These are phyloP conservation scores for Circinella minor DNA, from an alignment of 371 early-diverging fungal species.

Conservation along the genomic window DNA sequence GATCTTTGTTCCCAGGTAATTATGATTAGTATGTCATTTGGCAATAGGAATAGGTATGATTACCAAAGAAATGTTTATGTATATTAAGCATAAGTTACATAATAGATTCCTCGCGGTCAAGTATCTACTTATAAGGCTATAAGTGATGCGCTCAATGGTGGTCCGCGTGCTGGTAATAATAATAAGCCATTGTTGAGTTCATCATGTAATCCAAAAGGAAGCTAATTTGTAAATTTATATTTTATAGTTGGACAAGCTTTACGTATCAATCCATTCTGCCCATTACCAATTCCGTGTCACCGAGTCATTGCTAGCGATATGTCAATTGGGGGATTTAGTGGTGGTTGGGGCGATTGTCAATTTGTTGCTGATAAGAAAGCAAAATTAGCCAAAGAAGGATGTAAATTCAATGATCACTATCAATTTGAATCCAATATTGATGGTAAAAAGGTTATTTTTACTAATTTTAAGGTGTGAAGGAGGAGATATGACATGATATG, in stretches of 20 bases:
- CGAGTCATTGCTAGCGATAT: slow-evolving; percentile 72
- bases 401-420: slow-evolving; percentile 66
- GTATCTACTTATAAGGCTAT: slow-evolving; percentile 80
- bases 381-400: slow-evolving; percentile 70
- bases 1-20: slow-evolving; percentile 69
- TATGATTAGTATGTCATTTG: neutral
- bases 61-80: neutral
- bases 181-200: neutral
- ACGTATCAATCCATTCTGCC: slow-evolving; percentile 76
- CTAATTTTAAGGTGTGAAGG: slow-evolving; percentile 41
- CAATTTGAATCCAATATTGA: slow-evolving; percentile 44
- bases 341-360: slow-evolving; percentile 65
- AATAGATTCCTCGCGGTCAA: slow-evolving; percentile 66
- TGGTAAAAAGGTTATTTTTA: slow-evolving; percentile 55
- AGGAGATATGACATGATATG: neutral
- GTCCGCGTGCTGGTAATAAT: slow-evolving; percentile 59
- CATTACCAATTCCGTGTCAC: slow-evolving; percentile 83
- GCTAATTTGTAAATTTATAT: neutral
- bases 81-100: too few species aligned
- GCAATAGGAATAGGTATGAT: neutral
- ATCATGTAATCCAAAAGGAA: neutral
- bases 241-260: slow-evolving; percentile 74
- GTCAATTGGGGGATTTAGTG: slow-evolving; percentile 77
- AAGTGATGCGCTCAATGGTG: slow-evolving; percentile 64
- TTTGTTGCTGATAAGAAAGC: slow-evolving; percentile 71